Evolutionary conservation across 345 rosid species (phyloP).

Genomic region (Salix koriyanagi): DNA sequence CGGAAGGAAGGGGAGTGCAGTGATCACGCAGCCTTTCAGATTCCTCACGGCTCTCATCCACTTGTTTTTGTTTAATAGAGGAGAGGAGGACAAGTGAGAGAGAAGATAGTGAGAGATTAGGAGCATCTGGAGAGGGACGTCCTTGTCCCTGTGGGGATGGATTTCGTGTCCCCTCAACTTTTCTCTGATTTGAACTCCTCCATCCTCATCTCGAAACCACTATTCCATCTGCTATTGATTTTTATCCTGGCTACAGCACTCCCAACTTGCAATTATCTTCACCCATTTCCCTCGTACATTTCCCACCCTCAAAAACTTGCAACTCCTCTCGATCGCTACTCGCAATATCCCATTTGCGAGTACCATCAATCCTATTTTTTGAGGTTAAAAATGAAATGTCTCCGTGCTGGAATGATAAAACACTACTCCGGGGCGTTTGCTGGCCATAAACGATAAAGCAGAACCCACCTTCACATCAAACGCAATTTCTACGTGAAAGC

Average conservation of each 20-base stretch:
- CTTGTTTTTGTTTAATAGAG: slow-evolving; percentile 6
- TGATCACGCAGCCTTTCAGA: slow-evolving; percentile 35
- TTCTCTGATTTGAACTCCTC: background rate
- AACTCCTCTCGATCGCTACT: background rate
- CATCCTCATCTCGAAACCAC: background rate
- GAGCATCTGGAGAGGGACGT: slow-evolving; percentile 15
- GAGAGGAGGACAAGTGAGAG: background rate
- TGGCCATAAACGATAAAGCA: background rate
- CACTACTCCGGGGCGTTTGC: background rate
- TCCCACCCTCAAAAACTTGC: background rate
- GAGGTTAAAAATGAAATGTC: background rate
- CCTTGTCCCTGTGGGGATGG: slow-evolving; percentile 18
- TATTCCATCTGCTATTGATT: background rate
- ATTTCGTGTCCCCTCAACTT: slow-evolving; percentile 15
- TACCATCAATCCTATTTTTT: background rate
- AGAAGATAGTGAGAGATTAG: background rate
- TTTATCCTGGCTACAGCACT: background rate
- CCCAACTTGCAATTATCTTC: background rate
- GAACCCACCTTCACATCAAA: background rate
- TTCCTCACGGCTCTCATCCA: slow-evolving; percentile 47
- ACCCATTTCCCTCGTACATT: background rate
- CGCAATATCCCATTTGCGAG: background rate
- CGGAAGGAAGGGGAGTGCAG: background rate
- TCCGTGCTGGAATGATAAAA: too few relatives aligned
- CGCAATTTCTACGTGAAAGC: background rate